These are phyloP conservation scores for Boletus patriciae DNA, from an alignment of 768 basidiomycete species.

Conservation along the genomic window DNA sequence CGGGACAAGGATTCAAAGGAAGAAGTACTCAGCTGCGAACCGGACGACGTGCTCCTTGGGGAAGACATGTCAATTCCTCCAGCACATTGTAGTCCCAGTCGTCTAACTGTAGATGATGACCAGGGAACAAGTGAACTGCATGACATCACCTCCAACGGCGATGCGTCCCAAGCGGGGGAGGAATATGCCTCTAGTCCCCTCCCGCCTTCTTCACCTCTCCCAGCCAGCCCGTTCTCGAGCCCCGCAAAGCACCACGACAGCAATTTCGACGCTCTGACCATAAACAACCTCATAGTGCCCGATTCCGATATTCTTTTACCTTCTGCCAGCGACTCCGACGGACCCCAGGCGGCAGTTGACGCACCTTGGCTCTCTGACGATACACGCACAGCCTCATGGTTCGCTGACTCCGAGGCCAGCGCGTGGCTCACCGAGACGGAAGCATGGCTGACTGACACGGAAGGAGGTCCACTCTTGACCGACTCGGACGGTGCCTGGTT, in stretches of 20 bases:
- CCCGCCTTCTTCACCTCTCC: constrained; percentile 63
- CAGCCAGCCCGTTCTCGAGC: constrained; percentile 48
- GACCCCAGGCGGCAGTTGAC: neutral
- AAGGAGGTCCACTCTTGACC: constrained; percentile 44
- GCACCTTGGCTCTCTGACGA: constrained; percentile 17
- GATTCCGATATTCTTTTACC: constrained; percentile 18
- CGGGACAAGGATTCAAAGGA: constrained; percentile 27
- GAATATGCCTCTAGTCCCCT: constrained; percentile 46
- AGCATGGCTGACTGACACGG: constrained; percentile 30
- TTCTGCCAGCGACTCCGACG: constrained; percentile 7
- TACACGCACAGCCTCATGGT: constrained; percentile 1
- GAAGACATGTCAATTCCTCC: constrained; percentile 42
- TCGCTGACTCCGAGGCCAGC: constrained; percentile 19
- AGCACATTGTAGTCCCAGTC: constrained; percentile 15
- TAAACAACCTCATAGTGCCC: constrained; percentile 4
- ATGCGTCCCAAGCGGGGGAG: constrained; percentile 25
- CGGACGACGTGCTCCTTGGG: constrained; percentile 42
- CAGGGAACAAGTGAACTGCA: constrained; percentile 4
- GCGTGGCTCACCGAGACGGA: constrained; percentile 32
- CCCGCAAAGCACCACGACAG: constrained; percentile 9
- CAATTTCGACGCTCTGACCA: constrained; percentile 19
- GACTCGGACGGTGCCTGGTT: constrained; percentile 38
- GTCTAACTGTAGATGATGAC: neutral
- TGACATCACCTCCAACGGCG: constrained; percentile 16
- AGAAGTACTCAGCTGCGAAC: constrained; percentile 31